These are phyloP conservation scores for Tolypocladium endophyticum DNA, from an alignment of 2,329 filamentous ascomycete genomes.

Conservation along the genomic window DNA sequence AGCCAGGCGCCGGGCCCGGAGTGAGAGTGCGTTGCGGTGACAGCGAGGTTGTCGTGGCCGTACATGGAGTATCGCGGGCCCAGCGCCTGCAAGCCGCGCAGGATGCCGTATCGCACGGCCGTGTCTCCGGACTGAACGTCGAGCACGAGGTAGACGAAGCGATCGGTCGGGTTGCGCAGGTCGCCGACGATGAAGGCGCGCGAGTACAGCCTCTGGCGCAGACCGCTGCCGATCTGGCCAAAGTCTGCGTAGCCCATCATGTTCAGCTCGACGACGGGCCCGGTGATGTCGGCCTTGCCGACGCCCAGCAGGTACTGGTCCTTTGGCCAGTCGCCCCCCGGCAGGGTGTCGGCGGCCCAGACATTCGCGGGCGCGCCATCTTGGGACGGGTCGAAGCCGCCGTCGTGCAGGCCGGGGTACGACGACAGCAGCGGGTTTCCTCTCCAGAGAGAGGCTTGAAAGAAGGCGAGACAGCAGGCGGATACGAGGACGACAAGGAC, in stretches of 20 bases:
- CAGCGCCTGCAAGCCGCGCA: slow-evolving; percentile 57
- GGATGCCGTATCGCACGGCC: slow-evolving; percentile 71
- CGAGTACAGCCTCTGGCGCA: slow-evolving; percentile 77
- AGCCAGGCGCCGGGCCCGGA: slow-evolving; percentile 84
- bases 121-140: slow-evolving; percentile 82
- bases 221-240: slow-evolving; percentile 67
- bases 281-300: slow-evolving; percentile 45
- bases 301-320: slow-evolving; percentile 36
- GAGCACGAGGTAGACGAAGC: slow-evolving; percentile 79
- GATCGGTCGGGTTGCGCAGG: slow-evolving; percentile 50
- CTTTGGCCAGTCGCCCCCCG: slow-evolving; percentile 5
- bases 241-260: slow-evolving; percentile 81
- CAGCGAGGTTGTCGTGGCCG: slow-evolving; percentile 68
- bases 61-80: slow-evolving; percentile 63
- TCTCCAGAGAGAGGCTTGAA: slow-evolving; percentile 7
- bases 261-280: slow-evolving; percentile 79
- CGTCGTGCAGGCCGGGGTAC: slow-evolving; percentile 1
- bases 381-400: neutral
- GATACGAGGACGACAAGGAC: slow-evolving; percentile 6
- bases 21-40: slow-evolving; percentile 86
- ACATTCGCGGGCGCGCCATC: slow-evolving; percentile 2
- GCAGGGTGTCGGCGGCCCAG: slow-evolving; percentile 6
- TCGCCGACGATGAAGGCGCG: slow-evolving; percentile 79
- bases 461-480: slow-evolving; percentile 6
- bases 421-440: slow-evolving; percentile 7